Conservation (phyloP, 169 alveolate species). For the Eimeria necatrix region DNA sequence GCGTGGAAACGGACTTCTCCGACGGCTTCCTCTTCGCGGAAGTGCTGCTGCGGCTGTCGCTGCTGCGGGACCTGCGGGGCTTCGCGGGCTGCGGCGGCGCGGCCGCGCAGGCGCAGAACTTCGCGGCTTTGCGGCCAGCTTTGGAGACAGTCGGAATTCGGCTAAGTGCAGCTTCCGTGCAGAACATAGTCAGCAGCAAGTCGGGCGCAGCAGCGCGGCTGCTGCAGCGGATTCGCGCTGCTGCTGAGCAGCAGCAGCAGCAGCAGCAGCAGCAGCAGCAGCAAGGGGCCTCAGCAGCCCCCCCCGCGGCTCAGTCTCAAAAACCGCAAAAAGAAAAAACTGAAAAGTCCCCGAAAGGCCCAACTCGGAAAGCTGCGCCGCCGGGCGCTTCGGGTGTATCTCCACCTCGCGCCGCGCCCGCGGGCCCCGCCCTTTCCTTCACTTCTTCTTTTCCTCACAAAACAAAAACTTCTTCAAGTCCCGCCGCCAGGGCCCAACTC, state of each 20-base stretch:
- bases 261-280: neutral
- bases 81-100: neutral
- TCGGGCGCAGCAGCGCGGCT: slow-evolving; percentile 65
- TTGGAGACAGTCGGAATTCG: neutral
- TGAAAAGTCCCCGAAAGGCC: too few species aligned
- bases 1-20: slow-evolving; percentile 66
- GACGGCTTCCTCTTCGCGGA: slow-evolving; percentile 71
- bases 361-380: too few species aligned
- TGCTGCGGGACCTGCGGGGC: neutral
- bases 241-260: neutral
- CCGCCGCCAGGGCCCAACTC: neutral
- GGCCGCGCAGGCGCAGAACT: slow-evolving; percentile 49
- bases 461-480: neutral
- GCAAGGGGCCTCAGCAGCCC: neutral
- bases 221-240: slow-evolving; percentile 2
- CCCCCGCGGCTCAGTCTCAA: neutral
- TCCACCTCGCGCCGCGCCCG: too few species aligned
- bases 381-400: too few species aligned
- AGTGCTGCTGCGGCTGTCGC: slow-evolving; percentile 10
- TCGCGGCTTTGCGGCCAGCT: neutral
- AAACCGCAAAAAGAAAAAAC: too few species aligned
- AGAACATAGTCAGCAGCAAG: neutral
- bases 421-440: neutral
- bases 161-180: neutral
- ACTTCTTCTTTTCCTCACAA: neutral